These are phyloP conservation scores for Elsinoe australis DNA, from an alignment of 2,329 filamentous ascomycete genomes.

Conservation along the genomic window DNA sequence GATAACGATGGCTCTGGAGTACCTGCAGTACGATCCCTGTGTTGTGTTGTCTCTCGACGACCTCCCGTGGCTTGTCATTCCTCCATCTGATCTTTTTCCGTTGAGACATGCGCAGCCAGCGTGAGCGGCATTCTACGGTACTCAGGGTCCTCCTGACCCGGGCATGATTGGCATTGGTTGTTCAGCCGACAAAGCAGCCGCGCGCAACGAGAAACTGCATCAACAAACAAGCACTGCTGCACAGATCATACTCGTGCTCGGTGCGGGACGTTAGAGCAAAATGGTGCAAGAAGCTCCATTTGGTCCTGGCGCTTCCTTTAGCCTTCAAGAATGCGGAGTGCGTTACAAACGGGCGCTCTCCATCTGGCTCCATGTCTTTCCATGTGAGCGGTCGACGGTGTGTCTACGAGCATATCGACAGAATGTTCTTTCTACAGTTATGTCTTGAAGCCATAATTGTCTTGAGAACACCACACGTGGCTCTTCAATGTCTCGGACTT, in stretches of 20 bases:
- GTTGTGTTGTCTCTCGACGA: too few relatives aligned
- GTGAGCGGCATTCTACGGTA: constrained; percentile 12
- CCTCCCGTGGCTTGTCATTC: too few relatives aligned
- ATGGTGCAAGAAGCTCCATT: not conserved
- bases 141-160: constrained; percentile 13
- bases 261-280: constrained; percentile 12
- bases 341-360: constrained; percentile 7
- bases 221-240: constrained; percentile 13
- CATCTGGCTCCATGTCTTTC: constrained; percentile 3
- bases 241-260: constrained; percentile 2
- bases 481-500: too few relatives aligned
- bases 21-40: too few relatives aligned
- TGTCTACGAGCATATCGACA: constrained; percentile 6
- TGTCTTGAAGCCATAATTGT: too few relatives aligned
- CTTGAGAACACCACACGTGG: too few relatives aligned
- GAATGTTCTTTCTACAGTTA: constrained; percentile 1
- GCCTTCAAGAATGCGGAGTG: constrained; percentile 1
- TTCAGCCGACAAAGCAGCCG: constrained; percentile 6
- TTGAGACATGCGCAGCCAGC: constrained; percentile 11
- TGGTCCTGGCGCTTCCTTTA: constrained; percentile 10
- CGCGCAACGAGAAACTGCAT: constrained; percentile 4
- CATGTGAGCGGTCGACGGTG: not conserved
- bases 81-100: constrained; percentile 2
- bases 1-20: constrained; percentile 14
- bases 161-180: constrained; percentile 5